These are phyloP conservation scores for Macroventuria anomochaeta DNA, from an alignment of 2,329 filamentous ascomycete genomes.

Conservation along the genomic window DNA sequence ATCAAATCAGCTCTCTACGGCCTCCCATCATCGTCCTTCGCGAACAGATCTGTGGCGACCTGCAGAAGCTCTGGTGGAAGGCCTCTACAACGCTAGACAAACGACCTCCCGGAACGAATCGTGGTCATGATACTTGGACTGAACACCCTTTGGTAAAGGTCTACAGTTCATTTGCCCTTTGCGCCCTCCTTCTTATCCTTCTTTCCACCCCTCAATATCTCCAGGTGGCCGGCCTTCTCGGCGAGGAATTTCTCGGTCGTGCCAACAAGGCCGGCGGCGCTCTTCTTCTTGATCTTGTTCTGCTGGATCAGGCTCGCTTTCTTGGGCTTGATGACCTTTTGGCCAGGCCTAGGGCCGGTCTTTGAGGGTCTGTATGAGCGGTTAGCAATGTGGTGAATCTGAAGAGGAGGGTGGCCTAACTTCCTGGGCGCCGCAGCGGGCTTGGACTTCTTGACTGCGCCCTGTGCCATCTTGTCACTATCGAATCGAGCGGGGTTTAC, in stretches of 20 bases:
- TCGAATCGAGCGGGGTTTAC: neutral
- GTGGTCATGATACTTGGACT: neutral
- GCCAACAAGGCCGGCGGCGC: conserved; percentile 65
- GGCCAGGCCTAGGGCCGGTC: conserved; percentile 63
- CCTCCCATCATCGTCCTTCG: neutral
- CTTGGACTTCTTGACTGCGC: conserved; percentile 55
- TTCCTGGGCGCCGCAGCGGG: conserved; percentile 46
- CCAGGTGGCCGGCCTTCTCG: conserved; percentile 71
- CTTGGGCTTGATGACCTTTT: conserved; percentile 70
- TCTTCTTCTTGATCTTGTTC: conserved; percentile 70
- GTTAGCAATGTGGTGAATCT: conserved; percentile 9
- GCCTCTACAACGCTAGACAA: conserved; percentile 8
- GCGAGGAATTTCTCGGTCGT: conserved; percentile 73
- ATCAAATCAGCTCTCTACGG: neutral
- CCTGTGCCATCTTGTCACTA: conserved; percentile 54
- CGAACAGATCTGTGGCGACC: conserved; percentile 10
- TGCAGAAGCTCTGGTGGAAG: neutral
- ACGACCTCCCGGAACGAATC: neutral
- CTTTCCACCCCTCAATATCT: conserved; percentile 71
- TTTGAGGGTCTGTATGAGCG: conserved; percentile 34
- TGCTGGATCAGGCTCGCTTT: conserved; percentile 66
- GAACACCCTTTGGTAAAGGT: neutral
- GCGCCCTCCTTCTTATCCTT: conserved; percentile 52
- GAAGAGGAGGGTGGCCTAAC: conserved; percentile 35
- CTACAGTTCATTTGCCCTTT: conserved; percentile 13